A percentile compares a stretch with the other conserved stretches of the same genome.
Conservation (phyloP, 192 early-diverging fungal species). For the Coemansia sp. region DNA sequence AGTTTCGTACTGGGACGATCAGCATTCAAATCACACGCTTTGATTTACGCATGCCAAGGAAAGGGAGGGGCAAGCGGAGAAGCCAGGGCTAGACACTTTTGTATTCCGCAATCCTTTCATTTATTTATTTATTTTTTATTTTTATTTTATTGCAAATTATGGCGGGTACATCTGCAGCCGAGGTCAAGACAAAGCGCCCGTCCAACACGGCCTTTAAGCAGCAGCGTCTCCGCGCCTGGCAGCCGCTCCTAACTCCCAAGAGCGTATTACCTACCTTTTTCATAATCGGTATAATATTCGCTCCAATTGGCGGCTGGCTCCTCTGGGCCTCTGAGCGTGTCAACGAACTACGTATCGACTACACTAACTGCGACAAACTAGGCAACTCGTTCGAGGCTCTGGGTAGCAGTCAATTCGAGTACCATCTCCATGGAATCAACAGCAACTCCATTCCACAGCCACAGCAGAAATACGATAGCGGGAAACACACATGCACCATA, state of each 20-base stretch:
- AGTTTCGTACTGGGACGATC: neutral
- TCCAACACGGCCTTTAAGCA: slow-evolving; percentile 97
- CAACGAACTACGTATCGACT: slow-evolving; percentile 89
- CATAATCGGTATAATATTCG: slow-evolving; percentile 90
- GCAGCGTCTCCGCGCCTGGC: slow-evolving; percentile 99
- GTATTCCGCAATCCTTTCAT: neutral
- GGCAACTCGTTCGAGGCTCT: slow-evolving; percentile 15
- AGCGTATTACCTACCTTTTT: slow-evolving; percentile 97
- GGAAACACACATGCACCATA: slow-evolving; percentile 67
- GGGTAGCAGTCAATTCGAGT: slow-evolving; percentile 27
- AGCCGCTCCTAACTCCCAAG: slow-evolving; percentile 98
- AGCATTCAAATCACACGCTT: neutral
- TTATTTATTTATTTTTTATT: slow-evolving; percentile 2
- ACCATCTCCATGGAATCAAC: slow-evolving; percentile 44
- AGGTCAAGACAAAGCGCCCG: slow-evolving; percentile 45
- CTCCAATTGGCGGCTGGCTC: slow-evolving; percentile 91
- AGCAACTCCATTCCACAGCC: slow-evolving; percentile 33
- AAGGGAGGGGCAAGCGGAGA: neutral
- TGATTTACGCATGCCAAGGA: slow-evolving; percentile 1
- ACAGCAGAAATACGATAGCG: slow-evolving; percentile 58
- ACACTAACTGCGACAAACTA: slow-evolving; percentile 77
- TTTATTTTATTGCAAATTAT: slow-evolving; percentile 14
- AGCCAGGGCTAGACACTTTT: neutral
- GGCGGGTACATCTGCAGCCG: slow-evolving; percentile 27
- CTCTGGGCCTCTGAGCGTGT: slow-evolving; percentile 87